Evolutionary conservation across 176 grass and related monocot species (phyloP).

Genomic region (Chrysopogon serrulatus): DNA sequence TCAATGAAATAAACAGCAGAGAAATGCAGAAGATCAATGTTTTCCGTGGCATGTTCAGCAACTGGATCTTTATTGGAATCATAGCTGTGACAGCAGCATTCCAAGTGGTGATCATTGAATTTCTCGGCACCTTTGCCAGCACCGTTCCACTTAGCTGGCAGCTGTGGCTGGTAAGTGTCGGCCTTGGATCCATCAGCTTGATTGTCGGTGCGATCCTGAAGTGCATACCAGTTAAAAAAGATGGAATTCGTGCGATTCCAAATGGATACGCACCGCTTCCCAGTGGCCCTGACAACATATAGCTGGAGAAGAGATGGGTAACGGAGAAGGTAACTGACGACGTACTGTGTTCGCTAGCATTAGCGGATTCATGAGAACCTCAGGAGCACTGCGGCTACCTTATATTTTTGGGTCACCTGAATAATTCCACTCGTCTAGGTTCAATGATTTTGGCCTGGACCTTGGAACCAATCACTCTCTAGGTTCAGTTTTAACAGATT

Average conservation of each 20-base stretch:
- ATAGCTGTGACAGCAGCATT: slow-evolving; percentile 59
- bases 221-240: slow-evolving; percentile 63
- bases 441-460: not conserved
- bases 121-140: slow-evolving; percentile 77
- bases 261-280: slow-evolving; percentile 62
- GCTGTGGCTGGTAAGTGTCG: slow-evolving; percentile 66
- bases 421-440: not conserved
- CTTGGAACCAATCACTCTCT: not conserved
- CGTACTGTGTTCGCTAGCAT: not conserved
- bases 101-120: slow-evolving; percentile 88
- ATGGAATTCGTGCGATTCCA: not conserved
- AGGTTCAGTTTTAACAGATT: slow-evolving; percentile 10
- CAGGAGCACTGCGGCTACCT: not conserved
- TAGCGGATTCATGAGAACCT: not conserved
- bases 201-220: slow-evolving; percentile 73
- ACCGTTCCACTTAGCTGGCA: slow-evolving; percentile 80
- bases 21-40: slow-evolving; percentile 97
- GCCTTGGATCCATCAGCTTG: slow-evolving; percentile 73
- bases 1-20: slow-evolving; percentile 97
- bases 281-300: slow-evolving; percentile 70
- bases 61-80: slow-evolving; percentile 65
- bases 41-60: slow-evolving; percentile 64
- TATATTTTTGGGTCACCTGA: not conserved
- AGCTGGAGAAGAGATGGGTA: not conserved
- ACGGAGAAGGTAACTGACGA: not conserved